These are phyloP conservation scores for Euphorbia peplus DNA, from an alignment of 345 rosid species.

Conservation along the genomic window DNA sequence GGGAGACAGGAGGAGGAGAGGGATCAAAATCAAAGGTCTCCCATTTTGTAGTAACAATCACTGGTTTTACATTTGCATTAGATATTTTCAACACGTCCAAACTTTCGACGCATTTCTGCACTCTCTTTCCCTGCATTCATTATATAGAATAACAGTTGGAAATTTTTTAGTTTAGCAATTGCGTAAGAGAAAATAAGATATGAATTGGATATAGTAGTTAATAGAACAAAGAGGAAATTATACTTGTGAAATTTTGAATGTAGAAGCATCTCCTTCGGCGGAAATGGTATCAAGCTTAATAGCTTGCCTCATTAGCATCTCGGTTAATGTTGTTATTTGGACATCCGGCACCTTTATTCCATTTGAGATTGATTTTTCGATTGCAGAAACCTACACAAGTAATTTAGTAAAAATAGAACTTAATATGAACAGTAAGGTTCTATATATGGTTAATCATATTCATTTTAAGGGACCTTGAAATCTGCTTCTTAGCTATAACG, in stretches of 20 bases:
- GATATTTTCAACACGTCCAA: conserved; percentile 36
- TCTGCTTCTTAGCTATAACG: too few relatives aligned
- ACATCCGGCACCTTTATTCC: conserved; percentile 47
- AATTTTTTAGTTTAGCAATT: too few relatives aligned
- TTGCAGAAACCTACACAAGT: conserved; percentile 36
- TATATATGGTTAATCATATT: too few relatives aligned
- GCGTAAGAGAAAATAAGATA: too few relatives aligned
- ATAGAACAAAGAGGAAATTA: too few relatives aligned
- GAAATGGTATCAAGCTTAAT: conserved; percentile 44
- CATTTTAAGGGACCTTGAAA: too few relatives aligned
- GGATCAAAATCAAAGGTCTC: conserved; percentile 34
- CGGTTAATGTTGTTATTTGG: conserved; percentile 51
- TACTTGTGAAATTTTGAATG: conserved; percentile 43
- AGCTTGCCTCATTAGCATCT: conserved; percentile 63
- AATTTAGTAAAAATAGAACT: too few relatives aligned
- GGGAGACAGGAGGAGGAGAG: conserved; percentile 21
- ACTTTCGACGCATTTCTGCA: conserved; percentile 47
- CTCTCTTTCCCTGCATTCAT: conserved; percentile 37
- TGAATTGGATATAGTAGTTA: too few relatives aligned
- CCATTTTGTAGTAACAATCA: conserved; percentile 37
- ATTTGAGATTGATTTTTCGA: conserved; percentile 39
- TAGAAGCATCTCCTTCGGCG: conserved; percentile 41
- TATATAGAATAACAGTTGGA: too few relatives aligned
- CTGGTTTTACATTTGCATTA: conserved; percentile 37
- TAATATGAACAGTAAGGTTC: too few relatives aligned